A percentile compares a stretch with the other conserved stretches of the same genome.
phyloP scores from a whole-genome alignment of 345 rosid genomes.

The Moricandia arvensis region DNA sequence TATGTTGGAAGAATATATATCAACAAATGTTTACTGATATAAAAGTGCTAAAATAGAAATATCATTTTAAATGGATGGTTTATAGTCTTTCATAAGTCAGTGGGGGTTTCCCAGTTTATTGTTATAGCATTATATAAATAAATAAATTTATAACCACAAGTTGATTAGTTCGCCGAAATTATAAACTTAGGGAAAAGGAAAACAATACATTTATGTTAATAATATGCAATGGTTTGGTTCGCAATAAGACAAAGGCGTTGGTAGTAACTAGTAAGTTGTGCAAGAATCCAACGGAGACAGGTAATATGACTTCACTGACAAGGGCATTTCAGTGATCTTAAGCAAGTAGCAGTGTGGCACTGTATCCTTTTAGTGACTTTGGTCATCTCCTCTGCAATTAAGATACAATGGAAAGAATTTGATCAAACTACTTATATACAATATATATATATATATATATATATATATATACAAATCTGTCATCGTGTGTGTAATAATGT shows the following conservation, averaged over 20 bases:
- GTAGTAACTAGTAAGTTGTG: slow-evolving; percentile 4
- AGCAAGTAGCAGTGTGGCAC: too few species aligned
- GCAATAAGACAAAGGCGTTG: slow-evolving; percentile 26
- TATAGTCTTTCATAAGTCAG: not conserved
- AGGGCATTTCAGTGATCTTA: slow-evolving; percentile 2
- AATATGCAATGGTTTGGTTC: not conserved
- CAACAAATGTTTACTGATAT: not conserved
- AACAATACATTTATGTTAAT: not conserved
- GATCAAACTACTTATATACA: not conserved
- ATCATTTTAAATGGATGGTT: not conserved
- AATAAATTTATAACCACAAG: not conserved
- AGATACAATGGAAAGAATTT: not conserved
- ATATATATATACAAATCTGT: not conserved
- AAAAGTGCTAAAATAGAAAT: not conserved
- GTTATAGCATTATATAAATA: not conserved
- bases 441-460: not conserved
- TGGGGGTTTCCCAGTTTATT: not conserved
- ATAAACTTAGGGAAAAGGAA: not conserved
- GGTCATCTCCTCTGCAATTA: too few species aligned
- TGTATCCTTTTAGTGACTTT: too few species aligned
- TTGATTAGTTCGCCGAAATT: not conserved
- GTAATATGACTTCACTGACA: slow-evolving; percentile 37
- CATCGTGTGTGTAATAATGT: not conserved
- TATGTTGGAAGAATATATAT: not conserved
- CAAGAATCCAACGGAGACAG: slow-evolving; percentile 24